These are phyloP conservation scores for Cyclostephanos tholiformis DNA, from an alignment of 108 stramenopile species.

Conservation along the genomic window DNA sequence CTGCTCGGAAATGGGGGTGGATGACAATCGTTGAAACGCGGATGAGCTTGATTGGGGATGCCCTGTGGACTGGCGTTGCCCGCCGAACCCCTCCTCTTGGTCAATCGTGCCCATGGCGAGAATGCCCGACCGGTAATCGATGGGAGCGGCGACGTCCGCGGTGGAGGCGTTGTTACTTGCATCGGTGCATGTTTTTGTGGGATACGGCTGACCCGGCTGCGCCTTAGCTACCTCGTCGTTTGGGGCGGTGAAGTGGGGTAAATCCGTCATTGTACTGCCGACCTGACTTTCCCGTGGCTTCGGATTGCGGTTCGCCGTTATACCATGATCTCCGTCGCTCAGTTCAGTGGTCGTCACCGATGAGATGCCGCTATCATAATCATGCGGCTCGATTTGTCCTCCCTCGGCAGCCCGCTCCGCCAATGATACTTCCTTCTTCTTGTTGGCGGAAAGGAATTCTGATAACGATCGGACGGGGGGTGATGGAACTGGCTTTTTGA, in stretches of 20 bases:
- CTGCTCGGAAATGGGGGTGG: background rate
- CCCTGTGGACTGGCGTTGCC: slow-evolving; percentile 4
- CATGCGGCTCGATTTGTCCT: background rate
- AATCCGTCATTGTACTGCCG: too few species aligned
- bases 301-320: background rate
- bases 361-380: background rate
- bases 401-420: background rate
- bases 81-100: background rate
- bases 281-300: too few species aligned
- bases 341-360: slow-evolving; percentile 1
- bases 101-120: background rate
- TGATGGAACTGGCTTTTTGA: background rate
- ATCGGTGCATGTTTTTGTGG: background rate
- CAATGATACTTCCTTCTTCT: background rate
- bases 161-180: background rate
- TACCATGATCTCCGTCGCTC: background rate
- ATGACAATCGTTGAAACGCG: background rate
- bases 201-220: background rate
- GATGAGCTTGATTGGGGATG: background rate
- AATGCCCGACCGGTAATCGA: background rate
- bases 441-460: slow-evolving; percentile 1
- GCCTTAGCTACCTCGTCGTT: too few species aligned
- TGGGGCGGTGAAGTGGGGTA: too few species aligned
- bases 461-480: background rate
- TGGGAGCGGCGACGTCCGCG: background rate